A percentile compares a stretch with the other conserved stretches of the same genome.
Evolutionary conservation across 768 basidiomycete species (phyloP).

Genomic region (Suillus decipiens): DNA sequence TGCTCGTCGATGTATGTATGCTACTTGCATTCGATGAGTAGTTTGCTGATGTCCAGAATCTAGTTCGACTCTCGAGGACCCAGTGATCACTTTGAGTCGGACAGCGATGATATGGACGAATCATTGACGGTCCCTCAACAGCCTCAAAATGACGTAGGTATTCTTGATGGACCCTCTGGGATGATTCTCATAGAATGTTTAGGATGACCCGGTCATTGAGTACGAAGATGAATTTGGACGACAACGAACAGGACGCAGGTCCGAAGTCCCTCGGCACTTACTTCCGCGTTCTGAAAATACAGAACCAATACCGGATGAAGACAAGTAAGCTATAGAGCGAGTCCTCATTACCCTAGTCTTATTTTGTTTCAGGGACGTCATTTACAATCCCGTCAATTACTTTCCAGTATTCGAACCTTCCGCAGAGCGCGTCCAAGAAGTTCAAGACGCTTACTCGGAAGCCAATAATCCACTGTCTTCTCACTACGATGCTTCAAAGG

Average conservation of each 20-base stretch:
- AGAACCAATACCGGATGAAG: conserved; percentile 44
- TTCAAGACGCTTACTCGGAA: conserved; percentile 70
- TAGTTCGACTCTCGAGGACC: conserved; percentile 68
- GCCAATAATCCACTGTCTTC: conserved; percentile 64
- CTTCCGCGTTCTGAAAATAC: conserved; percentile 47
- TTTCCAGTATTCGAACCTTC: conserved; percentile 91
- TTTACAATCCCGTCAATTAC: conserved; percentile 76
- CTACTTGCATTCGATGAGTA: conserved; percentile 3
- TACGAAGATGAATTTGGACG: conserved; percentile 89
- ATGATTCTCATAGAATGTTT: conserved; percentile 7
- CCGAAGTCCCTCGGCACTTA: conserved; percentile 76
- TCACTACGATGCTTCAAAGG: conserved; percentile 82
- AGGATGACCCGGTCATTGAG: conserved; percentile 81
- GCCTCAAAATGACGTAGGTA: conserved; percentile 40
- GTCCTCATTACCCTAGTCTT: neutral
- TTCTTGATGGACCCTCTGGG: neutral
- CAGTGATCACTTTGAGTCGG: conserved; percentile 56
- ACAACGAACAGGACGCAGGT: conserved; percentile 63
- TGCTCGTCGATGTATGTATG: conserved; percentile 75
- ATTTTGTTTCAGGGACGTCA: conserved; percentile 50
- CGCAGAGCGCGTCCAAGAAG: conserved; percentile 73
- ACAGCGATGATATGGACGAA: conserved; percentile 80
- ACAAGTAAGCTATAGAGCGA: conserved; percentile 48
- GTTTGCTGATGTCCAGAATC: neutral
- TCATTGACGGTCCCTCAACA: conserved; percentile 62